These are phyloP conservation scores for Kazachstania taianensis DNA, from an alignment of 805 yeast genomes.

Conservation along the genomic window DNA sequence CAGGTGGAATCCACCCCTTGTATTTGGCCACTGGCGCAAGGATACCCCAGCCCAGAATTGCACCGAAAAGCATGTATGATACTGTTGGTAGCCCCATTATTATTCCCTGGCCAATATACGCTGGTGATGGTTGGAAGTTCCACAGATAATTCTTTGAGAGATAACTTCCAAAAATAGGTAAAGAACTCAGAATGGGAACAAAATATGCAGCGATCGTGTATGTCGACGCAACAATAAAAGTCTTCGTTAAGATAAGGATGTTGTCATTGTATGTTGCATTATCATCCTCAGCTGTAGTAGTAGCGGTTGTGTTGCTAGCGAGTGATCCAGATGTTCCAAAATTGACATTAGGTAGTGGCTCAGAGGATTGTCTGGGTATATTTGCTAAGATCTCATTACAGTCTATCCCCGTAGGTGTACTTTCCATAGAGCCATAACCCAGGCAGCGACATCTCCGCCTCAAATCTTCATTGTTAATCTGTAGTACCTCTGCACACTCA, in stretches of 20 bases:
- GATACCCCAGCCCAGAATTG: constrained; percentile 84
- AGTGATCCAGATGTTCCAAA: too few species aligned
- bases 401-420: constrained; percentile 13
- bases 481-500: constrained; percentile 21
- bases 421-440: constrained; percentile 8
- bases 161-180: constrained; percentile 67
- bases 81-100: constrained; percentile 95
- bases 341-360: neutral
- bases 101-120: constrained; percentile 94
- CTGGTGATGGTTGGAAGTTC: constrained; percentile 94
- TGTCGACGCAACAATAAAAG: constrained; percentile 58
- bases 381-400: constrained; percentile 1
- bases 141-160: constrained; percentile 62
- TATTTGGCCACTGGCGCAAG: constrained; percentile 70
- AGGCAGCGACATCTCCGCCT: constrained; percentile 3
- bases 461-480: constrained; percentile 9
- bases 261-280: constrained; percentile 33
- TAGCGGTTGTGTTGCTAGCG: too few species aligned
- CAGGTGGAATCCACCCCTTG: constrained; percentile 82
- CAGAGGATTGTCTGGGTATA: neutral
- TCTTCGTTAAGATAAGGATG: constrained; percentile 44
- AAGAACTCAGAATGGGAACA: constrained; percentile 50
- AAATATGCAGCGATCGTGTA: constrained; percentile 69
- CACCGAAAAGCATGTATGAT: constrained; percentile 82
- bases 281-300: neutral